Base-by-base conservation (phyloP, 2,329 filamentous ascomycete genomes). In the Aspergillus melleus region DNA sequence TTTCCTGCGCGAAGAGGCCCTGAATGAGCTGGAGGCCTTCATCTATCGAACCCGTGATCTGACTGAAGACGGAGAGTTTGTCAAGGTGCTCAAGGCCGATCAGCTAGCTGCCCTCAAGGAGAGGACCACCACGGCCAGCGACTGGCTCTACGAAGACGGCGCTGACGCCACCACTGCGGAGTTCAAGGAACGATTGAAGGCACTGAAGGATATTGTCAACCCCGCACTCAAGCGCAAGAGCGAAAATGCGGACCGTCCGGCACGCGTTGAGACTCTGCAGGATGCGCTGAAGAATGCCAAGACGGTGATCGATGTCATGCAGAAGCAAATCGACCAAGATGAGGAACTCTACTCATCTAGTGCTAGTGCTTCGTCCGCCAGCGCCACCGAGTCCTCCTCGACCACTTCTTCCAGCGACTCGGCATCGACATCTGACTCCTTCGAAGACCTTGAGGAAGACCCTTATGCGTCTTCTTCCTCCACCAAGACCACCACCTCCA, bases 1-100 rank as follows among this genome's bases (percentile, higher is more conserved):
- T 54, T 79, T 87, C 39, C 81, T 87, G 59, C 87, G 93, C 32
- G 93, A 97, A 73, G 94, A 97, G 74, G 87, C 91, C 1, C 81
- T 97, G 59, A 99, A 98, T 77, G 89, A 90, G 65, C 86, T 99
- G n/a, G 95, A 99, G 77, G 89, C 85, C 12, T 98, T 90, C 76
- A 96, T 94, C 14, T 99, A 99, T 82, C 89, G 88, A 70, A 86
- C 90, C 29, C 88, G 92, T 26, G 92, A 97, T 74, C 83, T 96
- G 49, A 82, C 97, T 2, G 89, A 91, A 47, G 88, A 89, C 61
- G 87, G 91, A 52, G 82, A 83, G 1, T 98, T 97, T 73, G 80
- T 90, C 55, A 83, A 83, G 12, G 86, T 84, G 3, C 90, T 92
- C 32, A 94, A 89, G 10, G 80, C 86, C 3, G 83, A 85, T 20